These are phyloP conservation scores for Candida methanosorbosa DNA, from an alignment of 805 yeast genomes.

Conservation along the genomic window DNA sequence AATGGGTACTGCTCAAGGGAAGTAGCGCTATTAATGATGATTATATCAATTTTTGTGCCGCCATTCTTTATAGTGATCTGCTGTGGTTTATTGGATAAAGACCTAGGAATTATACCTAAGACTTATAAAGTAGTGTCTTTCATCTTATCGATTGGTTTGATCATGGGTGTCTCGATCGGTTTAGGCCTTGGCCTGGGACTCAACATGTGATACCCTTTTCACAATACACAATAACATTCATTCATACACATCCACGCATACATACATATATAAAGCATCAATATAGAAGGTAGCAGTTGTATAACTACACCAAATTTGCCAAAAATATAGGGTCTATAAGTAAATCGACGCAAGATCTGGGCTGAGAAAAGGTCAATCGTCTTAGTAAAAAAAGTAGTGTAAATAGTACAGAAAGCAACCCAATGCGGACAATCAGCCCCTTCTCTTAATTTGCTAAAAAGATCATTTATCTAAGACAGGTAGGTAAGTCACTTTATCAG, in stretches of 20 bases:
- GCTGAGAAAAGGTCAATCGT: too few relatives aligned
- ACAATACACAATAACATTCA: background rate
- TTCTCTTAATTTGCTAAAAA: too few relatives aligned
- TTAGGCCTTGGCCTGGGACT: slow-evolving; percentile 17
- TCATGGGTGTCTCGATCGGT: slow-evolving; percentile 13
- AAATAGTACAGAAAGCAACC: too few relatives aligned
- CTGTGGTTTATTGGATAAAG: slow-evolving; percentile 17
- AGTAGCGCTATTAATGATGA: slow-evolving; percentile 11
- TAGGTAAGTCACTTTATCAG: too few relatives aligned
- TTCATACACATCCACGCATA: background rate
- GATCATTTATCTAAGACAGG: too few relatives aligned
- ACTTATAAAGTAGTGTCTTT: slow-evolving; percentile 15
- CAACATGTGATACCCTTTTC: background rate
- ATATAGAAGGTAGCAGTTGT: too few relatives aligned
- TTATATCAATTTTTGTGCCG: slow-evolving; percentile 17
- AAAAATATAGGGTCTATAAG: too few relatives aligned
- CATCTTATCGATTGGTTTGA: slow-evolving; percentile 9
- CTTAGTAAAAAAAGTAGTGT: too few relatives aligned
- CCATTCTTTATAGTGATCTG: slow-evolving; percentile 21
- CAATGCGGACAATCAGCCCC: too few relatives aligned
- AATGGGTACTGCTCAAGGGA: slow-evolving; percentile 6
- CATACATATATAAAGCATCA: background rate
- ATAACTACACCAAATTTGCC: too few relatives aligned
- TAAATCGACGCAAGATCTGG: too few relatives aligned
- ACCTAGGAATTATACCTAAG: slow-evolving; percentile 15